Evolutionary conservation across 2,329 filamentous ascomycete species (phyloP), one percentile per base, ranked within the genome.

Genomic region (Massarina eburnea): DNA sequence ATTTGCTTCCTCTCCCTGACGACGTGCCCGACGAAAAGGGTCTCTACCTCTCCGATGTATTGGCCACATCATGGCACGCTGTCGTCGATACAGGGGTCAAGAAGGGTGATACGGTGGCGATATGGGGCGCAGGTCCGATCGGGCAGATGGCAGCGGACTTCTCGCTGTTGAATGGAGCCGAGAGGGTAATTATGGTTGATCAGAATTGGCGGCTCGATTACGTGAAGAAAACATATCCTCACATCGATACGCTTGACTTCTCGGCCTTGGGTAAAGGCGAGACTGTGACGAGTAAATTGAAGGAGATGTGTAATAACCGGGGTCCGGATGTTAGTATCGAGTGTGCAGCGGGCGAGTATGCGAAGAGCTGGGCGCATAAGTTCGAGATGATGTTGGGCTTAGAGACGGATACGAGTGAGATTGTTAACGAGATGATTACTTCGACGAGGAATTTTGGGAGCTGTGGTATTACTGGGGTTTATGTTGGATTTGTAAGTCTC

Each of bases 71-170:
- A 8, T 95, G 89, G 79, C 85, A 95, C 62, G 83, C 81, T 41
- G 89, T 95, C 29, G 85, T 91, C 33, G 89, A 95, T 61, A 95
- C 89, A 0, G 86, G 82, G 1, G 86, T 95, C n/a, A 84, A 88
- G 51, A 76, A 85, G 26, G 83, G 80, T 10, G 89, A 95, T 57
- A 76, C 84, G 2, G 89, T 95, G 1, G 89, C 88, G 26, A 83
- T 95, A 49, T 95, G 89, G 82, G 90, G 89, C n/a, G 88, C 85
- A 0, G 90, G 90, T 0, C 91, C 89, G 0, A 88, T 95, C 41
- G 90, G 91, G 0, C 88, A 89, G 42, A 95, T 92, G 72, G 82
- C 79, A 2, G 87, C 85, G 1, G 76, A 83, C 32, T 85, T 83
- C 66, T 73, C 85, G 0, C 76, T 89, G 45, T 72, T 82, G n/a